A percentile compares a stretch with the other conserved stretches of the same genome.
Evolutionary conservation across 176 grass and related monocot species (phyloP).

Genomic region (Lolium perenne): DNA sequence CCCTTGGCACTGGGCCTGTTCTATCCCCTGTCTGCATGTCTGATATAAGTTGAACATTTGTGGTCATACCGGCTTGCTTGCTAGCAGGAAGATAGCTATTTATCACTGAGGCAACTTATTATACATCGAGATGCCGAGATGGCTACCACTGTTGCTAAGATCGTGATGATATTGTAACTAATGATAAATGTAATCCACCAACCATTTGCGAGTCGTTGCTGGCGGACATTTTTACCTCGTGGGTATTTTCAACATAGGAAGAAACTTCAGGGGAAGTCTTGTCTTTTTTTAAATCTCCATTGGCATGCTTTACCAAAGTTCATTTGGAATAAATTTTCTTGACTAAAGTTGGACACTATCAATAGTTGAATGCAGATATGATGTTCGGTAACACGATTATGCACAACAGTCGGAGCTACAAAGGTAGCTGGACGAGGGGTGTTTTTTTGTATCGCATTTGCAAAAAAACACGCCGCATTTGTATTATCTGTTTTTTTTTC

Average conservation of each 20-base stretch:
- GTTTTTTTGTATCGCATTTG: no score
- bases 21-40: background rate
- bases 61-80: background rate
- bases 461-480: no score
- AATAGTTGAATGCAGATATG: background rate
- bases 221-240: background rate
- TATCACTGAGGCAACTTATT: background rate
- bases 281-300: background rate
- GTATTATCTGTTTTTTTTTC: no score
- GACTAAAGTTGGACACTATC: background rate
- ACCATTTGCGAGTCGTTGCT: background rate
- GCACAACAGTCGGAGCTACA: background rate
- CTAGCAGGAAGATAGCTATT: background rate
- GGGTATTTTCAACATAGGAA: background rate
- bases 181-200: background rate
- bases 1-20: background rate
- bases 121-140: background rate
- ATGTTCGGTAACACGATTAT: background rate
- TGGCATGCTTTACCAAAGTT: background rate
- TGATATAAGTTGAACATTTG: background rate
- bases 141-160: background rate
- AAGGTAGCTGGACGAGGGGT: background rate
- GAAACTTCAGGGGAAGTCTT: background rate
- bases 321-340: background rate
- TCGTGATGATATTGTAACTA: background rate